These are phyloP conservation scores for Glarea lozoyensis DNA, from an alignment of 495 filamentous ascomycete genomes.

Conservation along the genomic window DNA sequence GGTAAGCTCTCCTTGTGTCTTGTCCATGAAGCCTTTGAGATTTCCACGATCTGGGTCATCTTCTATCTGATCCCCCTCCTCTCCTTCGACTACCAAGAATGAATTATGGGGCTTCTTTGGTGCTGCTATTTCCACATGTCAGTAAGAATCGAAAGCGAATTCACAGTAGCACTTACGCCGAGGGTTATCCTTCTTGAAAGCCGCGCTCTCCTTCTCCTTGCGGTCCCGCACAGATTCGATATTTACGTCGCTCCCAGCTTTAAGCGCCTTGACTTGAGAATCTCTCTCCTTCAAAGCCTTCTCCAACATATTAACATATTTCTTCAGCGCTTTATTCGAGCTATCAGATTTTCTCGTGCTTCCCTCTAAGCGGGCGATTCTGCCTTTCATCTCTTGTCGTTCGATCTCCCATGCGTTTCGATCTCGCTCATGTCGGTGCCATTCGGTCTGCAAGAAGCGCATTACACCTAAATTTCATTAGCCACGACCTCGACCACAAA, in stretches of 20 bases:
- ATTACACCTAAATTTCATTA: constrained; percentile 66
- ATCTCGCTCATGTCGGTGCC: constrained; percentile 96
- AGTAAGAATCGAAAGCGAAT: not conserved
- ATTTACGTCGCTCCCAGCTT: constrained; percentile 25
- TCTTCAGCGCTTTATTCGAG: constrained; percentile 75
- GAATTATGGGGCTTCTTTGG: constrained; percentile 30
- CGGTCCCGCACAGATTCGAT: constrained; percentile 30
- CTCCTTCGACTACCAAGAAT: constrained; percentile 31
- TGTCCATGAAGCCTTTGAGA: constrained; percentile 52
- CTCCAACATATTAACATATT: constrained; percentile 87
- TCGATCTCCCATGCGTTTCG: constrained; percentile 99
- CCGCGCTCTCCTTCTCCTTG: constrained; percentile 29
- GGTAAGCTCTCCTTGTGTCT: constrained; percentile 54
- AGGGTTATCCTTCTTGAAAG: constrained; percentile 1
- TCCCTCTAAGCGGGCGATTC: constrained; percentile 92
- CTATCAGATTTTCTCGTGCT: constrained; percentile 76
- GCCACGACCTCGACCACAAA: constrained; percentile 5
- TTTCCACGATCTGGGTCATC: constrained; percentile 48
- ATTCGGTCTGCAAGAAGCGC: constrained; percentile 98
- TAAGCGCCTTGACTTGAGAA: constrained; percentile 28
- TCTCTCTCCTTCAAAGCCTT: constrained; percentile 67
- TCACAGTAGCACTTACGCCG: constrained; percentile 15
- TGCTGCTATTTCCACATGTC: constrained; percentile 10
- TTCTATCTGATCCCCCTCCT: constrained; percentile 23
- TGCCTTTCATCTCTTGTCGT: constrained; percentile 96